Base-by-base conservation (phyloP, 2,329 filamentous ascomycete species). In the Verticillium tricorpus region DNA sequence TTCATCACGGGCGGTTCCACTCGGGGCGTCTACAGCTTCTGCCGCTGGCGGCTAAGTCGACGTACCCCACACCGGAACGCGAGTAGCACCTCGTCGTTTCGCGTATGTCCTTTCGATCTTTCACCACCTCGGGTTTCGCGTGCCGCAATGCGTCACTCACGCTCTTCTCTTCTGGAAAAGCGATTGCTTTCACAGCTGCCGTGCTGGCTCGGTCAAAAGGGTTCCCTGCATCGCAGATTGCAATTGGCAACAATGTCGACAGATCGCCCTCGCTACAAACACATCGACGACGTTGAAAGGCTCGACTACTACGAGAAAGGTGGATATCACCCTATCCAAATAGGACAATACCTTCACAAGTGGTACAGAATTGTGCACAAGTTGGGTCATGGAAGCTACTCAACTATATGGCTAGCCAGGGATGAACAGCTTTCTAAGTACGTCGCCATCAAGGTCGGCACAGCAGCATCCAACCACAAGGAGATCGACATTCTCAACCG, bases 271-370 rank as follows among this genome's bases (percentile, higher is more conserved):
- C 40, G 40, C 32, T 71, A 69, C n/a, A 57, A 61, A 9, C 61
- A 60, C 34, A 67, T 72, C 0, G 61, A 68, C 32, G 66, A 65
- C n/a, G 71, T 70, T 14, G 70, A 72, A 50, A 61, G 22, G 5
- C 63, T 68, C 1, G 60, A 65, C 14, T 15, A 68, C 56, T 79
- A 79, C 62, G 58, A 62, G 9, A 67, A 66, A 2, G 74, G 75
- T 4, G 76, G 75, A 14, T 79, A 75, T 63, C 74, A 79, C 59
- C 76, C 77, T 4, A 67, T 77, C 12, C 64, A 67, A 17, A 70
- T 79, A 17, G 74, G 71, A 17, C 72, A 79, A 34, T 66, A 58
- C 4, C 73, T 81, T 64, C 56, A 66, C 14, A 57, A 61, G 3
- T 68, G 69, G 34, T 73, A 72, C 61, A 58, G 61, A 2, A 59